Percentiles rank a stretch among this genome's conserved stretches.
phyloP scores from a whole-genome alignment of 1,284 basidiomycete species.

The Melampsora abietis-canadensis region DNA sequence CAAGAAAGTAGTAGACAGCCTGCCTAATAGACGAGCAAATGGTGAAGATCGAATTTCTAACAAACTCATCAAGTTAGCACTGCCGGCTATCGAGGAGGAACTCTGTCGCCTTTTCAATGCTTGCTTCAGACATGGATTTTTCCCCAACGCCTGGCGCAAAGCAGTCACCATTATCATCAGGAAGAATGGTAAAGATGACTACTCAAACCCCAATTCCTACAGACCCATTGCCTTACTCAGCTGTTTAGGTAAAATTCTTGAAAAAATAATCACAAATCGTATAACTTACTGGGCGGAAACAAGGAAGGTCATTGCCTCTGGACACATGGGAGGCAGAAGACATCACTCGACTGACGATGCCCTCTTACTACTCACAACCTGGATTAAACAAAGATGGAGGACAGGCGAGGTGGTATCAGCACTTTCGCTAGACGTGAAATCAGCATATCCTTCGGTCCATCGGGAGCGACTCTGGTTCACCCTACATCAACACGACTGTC shows the following conservation, averaged over 20 bases:
- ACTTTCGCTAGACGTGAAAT: conserved; percentile 12
- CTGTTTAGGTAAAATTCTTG: too few relatives aligned
- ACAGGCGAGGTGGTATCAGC: neutral
- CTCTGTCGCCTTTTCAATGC: too few relatives aligned
- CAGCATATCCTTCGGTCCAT: neutral
- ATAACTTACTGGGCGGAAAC: too few relatives aligned
- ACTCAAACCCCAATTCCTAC: neutral
- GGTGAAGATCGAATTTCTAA: neutral
- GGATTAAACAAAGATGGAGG: conserved; percentile 6
- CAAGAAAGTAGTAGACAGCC: neutral
- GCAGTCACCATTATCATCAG: neutral
- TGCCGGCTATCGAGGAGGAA: too few relatives aligned
- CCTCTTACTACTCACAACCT: neutral
- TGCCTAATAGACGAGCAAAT: neutral
- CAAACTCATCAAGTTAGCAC: too few relatives aligned
- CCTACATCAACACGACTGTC: neutral
- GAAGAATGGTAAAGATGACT: neutral
- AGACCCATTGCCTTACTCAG: too few relatives aligned
- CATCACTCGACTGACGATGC: neutral
- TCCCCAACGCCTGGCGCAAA: neutral
- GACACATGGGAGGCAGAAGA: neutral
- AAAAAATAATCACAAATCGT: too few relatives aligned
- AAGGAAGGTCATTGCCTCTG: neutral
- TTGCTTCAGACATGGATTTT: neutral
- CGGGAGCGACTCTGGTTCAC: neutral